A percentile compares a stretch with the other conserved stretches of the same genome.
phyloP scores from a whole-genome alignment of 2,329 filamentous ascomycete genomes.

The Colletotrichum salicis region DNA sequence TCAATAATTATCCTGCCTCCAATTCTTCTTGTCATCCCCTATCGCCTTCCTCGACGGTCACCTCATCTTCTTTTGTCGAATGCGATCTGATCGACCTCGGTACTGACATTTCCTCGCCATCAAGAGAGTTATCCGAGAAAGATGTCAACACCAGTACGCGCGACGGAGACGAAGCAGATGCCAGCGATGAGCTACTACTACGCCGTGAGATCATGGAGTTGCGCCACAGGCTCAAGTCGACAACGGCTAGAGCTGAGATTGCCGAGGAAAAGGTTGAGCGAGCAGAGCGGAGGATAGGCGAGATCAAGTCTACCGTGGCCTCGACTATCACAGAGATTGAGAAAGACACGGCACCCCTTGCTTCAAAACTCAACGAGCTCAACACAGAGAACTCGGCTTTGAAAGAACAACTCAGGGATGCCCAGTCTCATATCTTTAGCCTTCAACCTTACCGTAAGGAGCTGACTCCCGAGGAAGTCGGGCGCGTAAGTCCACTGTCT shows the following conservation, averaged over 20 bases:
- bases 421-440: slow-evolving; percentile 53
- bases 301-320: slow-evolving; percentile 40
- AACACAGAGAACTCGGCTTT: slow-evolving; percentile 43
- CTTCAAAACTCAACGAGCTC: slow-evolving; percentile 38
- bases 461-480: slow-evolving; percentile 49
- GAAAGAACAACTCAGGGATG: slow-evolving; percentile 46
- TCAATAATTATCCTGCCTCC: slow-evolving; percentile 1
- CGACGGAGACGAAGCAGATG: not conserved
- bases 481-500: slow-evolving; percentile 42
- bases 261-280: slow-evolving; percentile 44
- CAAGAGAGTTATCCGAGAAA: not conserved
- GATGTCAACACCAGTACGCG: not conserved
- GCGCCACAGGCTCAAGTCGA: not conserved
- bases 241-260: slow-evolving; percentile 37
- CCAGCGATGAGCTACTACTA: slow-evolving; percentile 18
- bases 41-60: not conserved
- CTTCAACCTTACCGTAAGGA: slow-evolving; percentile 53
- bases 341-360: slow-evolving; percentile 40
- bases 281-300: slow-evolving; percentile 39
- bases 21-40: not conserved
- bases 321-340: slow-evolving; percentile 39
- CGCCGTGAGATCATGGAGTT: slow-evolving; percentile 39
- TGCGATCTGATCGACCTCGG: slow-evolving; percentile 23
- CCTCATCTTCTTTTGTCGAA: slow-evolving; percentile 1
- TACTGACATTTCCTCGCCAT: slow-evolving; percentile 6